These are phyloP conservation scores for Adenanthera pavonina DNA, from an alignment of 306 rosid genomes.

Conservation along the genomic window DNA sequence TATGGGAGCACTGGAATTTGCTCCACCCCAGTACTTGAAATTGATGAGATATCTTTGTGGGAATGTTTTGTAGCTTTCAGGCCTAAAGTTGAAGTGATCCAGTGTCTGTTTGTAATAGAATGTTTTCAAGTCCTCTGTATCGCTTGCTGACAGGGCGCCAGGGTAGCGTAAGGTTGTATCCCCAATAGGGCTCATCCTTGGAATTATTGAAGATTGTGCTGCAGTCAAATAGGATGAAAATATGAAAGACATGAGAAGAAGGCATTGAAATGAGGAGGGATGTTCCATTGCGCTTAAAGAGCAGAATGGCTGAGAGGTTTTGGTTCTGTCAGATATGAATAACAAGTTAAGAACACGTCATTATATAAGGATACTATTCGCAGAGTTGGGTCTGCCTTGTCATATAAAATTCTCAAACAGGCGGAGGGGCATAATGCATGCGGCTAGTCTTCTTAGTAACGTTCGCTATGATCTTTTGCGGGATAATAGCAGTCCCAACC, in stretches of 20 bases:
- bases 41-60: slow-evolving; percentile 63
- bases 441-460: not conserved
- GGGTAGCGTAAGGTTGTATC: slow-evolving; percentile 26
- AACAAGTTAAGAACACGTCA: not conserved
- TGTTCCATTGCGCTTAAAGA: slow-evolving; percentile 24
- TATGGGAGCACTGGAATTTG: slow-evolving; percentile 57
- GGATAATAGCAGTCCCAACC: not conserved
- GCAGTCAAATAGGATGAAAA: slow-evolving; percentile 35
- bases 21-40: slow-evolving; percentile 65
- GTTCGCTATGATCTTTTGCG: not conserved
- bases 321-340: not conserved
- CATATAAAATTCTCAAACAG: not conserved
- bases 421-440: not conserved
- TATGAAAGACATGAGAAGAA: slow-evolving; percentile 39
- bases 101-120: slow-evolving; percentile 61
- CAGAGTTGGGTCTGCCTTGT: not conserved
- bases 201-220: slow-evolving; percentile 42
- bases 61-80: slow-evolving; percentile 63
- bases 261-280: slow-evolving; percentile 14
- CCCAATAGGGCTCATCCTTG: slow-evolving; percentile 60
- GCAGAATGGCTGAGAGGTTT: slow-evolving; percentile 26
- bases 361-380: slow-evolving; percentile 1
- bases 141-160: not conserved
- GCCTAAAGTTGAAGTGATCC: slow-evolving; percentile 70
- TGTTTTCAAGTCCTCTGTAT: slow-evolving; percentile 42